Conservation (phyloP, 331 rosid genomes). For the Telfairia occidentalis region DNA sequence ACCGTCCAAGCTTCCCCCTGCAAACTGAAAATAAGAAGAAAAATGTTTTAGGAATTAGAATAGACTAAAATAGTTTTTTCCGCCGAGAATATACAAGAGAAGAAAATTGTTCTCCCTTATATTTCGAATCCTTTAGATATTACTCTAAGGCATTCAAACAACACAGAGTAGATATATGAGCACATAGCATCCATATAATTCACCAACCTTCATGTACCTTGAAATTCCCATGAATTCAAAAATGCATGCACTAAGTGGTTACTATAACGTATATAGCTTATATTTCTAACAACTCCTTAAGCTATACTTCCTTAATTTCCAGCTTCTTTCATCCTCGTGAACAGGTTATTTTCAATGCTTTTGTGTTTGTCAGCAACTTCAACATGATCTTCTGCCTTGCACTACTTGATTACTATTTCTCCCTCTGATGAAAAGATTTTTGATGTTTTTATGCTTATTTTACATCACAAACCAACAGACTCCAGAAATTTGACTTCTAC, state of each 20-base stretch:
- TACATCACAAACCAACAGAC: too few species aligned
- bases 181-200: background rate
- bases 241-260: background rate
- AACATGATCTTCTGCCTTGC: background rate
- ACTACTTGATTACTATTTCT: too few species aligned
- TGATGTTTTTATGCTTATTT: too few species aligned
- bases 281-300: background rate
- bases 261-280: background rate
- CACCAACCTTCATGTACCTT: background rate
- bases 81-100: background rate
- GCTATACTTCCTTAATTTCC: background rate
- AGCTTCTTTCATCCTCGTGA: background rate
- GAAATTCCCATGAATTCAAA: background rate
- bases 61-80: background rate
- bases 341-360: background rate
- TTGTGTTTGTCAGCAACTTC: background rate
- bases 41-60: background rate
- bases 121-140: background rate
- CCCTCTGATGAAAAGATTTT: too few species aligned
- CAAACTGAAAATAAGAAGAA: conserved; percentile 53
- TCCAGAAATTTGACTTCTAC: too few species aligned
- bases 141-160: background rate
- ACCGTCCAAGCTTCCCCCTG: conserved; percentile 88
- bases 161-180: background rate
- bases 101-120: background rate